Evolutionary conservation across 495 filamentous ascomycete species (phyloP).

Genomic region (Staphylotrichum tortipilum): DNA sequence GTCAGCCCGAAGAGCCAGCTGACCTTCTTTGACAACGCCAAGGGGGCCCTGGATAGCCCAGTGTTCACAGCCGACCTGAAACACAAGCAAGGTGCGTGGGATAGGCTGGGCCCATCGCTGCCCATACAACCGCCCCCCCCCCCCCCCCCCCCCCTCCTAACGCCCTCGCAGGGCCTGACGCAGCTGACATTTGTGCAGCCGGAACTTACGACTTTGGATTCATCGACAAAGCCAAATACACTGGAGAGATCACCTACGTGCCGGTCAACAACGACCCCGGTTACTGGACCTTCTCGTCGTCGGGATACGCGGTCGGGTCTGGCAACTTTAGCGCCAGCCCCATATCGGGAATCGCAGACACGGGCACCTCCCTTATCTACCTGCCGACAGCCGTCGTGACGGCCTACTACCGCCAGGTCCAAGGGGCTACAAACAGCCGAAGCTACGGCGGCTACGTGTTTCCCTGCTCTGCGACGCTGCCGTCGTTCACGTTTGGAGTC

Average conservation of each 20-base stretch:
- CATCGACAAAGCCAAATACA: slow-evolving; percentile 58
- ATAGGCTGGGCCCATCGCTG: no score
- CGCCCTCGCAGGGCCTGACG: no score
- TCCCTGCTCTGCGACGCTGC: slow-evolving; percentile 55
- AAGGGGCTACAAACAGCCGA: slow-evolving; percentile 40
- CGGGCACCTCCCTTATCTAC: slow-evolving; percentile 69
- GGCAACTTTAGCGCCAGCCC: slow-evolving; percentile 22
- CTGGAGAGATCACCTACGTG: slow-evolving; percentile 54
- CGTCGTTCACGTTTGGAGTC: slow-evolving; percentile 56
- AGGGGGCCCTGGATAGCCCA: slow-evolving; percentile 44
- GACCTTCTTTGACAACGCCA: slow-evolving; percentile 69
- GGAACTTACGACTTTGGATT: slow-evolving; percentile 72
- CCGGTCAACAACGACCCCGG: slow-evolving; percentile 52
- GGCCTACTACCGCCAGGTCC: slow-evolving; percentile 58
- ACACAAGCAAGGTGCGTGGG: slow-evolving; percentile 36
- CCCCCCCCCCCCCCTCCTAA: no score
- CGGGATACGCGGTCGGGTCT: slow-evolving; percentile 53
- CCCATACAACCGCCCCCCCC: no score
- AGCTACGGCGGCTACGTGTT: slow-evolving; percentile 59
- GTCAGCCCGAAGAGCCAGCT: slow-evolving; percentile 50
- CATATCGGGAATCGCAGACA: slow-evolving; percentile 53
- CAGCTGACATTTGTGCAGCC: slow-evolving; percentile 21
- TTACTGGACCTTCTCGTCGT: slow-evolving; percentile 64
- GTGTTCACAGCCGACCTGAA: slow-evolving; percentile 64
- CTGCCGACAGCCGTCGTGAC: slow-evolving; percentile 48